These are phyloP conservation scores for Aureobasidium sp. DNA, from an alignment of 2,329 filamentous ascomycete genomes.

Conservation along the genomic window DNA sequence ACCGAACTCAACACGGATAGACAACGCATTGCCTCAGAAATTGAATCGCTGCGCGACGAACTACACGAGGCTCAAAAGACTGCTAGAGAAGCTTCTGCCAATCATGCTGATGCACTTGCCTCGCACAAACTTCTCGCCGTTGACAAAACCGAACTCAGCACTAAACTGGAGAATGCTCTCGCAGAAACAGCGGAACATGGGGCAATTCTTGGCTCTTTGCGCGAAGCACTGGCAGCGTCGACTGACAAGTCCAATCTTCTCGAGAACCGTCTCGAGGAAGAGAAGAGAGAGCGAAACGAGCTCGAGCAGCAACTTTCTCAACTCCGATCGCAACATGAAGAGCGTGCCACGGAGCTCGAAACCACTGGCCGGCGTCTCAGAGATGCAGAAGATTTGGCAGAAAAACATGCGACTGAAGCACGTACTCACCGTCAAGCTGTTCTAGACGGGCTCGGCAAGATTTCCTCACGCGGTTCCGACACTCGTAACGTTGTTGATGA, in stretches of 20 bases:
- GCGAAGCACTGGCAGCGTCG: slow-evolving; percentile 71
- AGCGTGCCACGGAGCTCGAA: slow-evolving; percentile 69
- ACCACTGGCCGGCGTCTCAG: slow-evolving; percentile 64
- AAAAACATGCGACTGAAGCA: slow-evolving; percentile 82
- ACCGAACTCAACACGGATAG: slow-evolving; percentile 76
- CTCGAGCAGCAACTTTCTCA: slow-evolving; percentile 69
- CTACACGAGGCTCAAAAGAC: slow-evolving; percentile 72
- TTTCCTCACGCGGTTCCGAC: slow-evolving; percentile 50
- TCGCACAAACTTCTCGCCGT: slow-evolving; percentile 68
- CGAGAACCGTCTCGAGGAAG: slow-evolving; percentile 76
- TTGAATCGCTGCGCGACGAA: slow-evolving; percentile 79
- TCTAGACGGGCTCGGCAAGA: slow-evolving; percentile 72
- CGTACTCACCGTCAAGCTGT: slow-evolving; percentile 77
- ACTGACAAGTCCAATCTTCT: slow-evolving; percentile 68
- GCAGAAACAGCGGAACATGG: slow-evolving; percentile 63
- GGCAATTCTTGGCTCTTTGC: slow-evolving; percentile 65
- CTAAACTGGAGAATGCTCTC: slow-evolving; percentile 60
- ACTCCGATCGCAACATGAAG: slow-evolving; percentile 76
- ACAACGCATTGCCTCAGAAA: slow-evolving; percentile 74
- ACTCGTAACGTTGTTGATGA: slow-evolving; percentile 52
- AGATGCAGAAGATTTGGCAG: slow-evolving; percentile 81
- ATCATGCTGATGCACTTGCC: slow-evolving; percentile 68
- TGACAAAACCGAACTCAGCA: slow-evolving; percentile 74
- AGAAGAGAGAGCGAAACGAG: slow-evolving; percentile 67
- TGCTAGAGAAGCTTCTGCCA: slow-evolving; percentile 73